Evolutionary conservation across 208 protist species (phyloP).

Genomic region (Trypanosoma brucei): DNA sequence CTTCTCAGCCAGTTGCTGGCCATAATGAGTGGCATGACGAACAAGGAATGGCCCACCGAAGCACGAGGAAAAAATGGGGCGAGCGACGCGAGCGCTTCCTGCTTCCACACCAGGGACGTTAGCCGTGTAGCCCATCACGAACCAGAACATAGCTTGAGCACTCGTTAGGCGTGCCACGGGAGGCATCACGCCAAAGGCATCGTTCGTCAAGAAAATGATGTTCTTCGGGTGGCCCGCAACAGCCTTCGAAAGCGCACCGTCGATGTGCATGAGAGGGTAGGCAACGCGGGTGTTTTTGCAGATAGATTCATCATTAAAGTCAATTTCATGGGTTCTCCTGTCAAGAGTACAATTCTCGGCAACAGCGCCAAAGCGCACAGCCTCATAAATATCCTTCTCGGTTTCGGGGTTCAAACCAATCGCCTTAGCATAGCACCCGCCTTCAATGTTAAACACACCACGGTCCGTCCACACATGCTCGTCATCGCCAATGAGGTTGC

Average conservation of each 20-base stretch:
- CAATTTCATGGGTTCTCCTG: constrained; percentile 55
- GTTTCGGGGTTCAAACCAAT: constrained; percentile 83
- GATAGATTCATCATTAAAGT: constrained; percentile 91
- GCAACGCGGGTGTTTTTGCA: constrained; percentile 96
- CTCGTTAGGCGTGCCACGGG: constrained; percentile 90
- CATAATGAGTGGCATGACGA: constrained; percentile 95
- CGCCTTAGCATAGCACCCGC: constrained; percentile 92
- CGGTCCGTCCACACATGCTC: constrained; percentile 90
- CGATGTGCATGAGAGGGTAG: constrained; percentile 94
- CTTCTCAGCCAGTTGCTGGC: constrained; percentile 93
- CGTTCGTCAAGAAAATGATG: constrained; percentile 96
- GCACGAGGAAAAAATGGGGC: constrained; percentile 93
- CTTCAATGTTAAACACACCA: constrained; percentile 92
- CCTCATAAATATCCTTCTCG: constrained; percentile 92
- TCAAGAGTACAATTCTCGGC: constrained; percentile 88
- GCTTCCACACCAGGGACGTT: constrained; percentile 92
- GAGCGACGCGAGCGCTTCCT: constrained; percentile 88
- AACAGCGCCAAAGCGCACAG: constrained; percentile 80
- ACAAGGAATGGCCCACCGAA: constrained; percentile 95
- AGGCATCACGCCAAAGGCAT: constrained; percentile 96
- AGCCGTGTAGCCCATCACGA: constrained; percentile 94
- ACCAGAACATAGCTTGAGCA: constrained; percentile 93
- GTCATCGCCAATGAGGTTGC: constrained; percentile 90
- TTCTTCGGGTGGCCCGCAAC: constrained; percentile 89
- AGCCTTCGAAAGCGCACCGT: constrained; percentile 80